phyloP scores from a whole-genome alignment of 331 rosid genomes.

The Phaseolus coccineus region DNA sequence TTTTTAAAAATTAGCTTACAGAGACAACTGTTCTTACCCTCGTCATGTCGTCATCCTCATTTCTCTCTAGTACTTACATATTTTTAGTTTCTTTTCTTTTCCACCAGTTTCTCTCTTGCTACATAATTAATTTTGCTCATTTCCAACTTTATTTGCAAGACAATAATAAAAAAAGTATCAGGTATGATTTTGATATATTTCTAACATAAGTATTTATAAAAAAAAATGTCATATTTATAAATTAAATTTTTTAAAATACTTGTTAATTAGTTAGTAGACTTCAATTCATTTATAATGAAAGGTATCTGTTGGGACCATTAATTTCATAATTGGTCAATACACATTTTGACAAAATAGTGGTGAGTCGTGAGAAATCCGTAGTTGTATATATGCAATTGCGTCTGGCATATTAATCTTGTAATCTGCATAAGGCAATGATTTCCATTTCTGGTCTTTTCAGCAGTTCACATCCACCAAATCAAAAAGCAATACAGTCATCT shows the following conservation, averaged over 20 bases:
- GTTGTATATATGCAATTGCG: constrained; percentile 7
- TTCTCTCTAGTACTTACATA: neutral
- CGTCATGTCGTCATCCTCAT: neutral
- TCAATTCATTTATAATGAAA: neutral
- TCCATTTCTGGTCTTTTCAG: constrained; percentile 35
- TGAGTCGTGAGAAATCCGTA: constrained; percentile 26
- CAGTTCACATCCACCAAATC: constrained; percentile 46
- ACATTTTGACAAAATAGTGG: neutral
- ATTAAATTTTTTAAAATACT: neutral
- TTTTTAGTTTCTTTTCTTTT: too few relatives aligned
- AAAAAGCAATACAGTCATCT: constrained; percentile 43
- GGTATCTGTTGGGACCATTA: too few relatives aligned
- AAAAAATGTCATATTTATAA: neutral
- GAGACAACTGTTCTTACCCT: too few relatives aligned
- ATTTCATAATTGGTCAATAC: neutral
- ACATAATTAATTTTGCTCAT: neutral
- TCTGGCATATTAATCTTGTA: constrained; percentile 9
- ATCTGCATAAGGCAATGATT: constrained; percentile 21
- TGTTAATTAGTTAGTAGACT: neutral
- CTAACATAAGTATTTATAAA: neutral
- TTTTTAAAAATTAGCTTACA: too few relatives aligned
- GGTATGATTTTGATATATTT: neutral
- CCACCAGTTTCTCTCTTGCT: neutral
- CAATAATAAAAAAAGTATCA: neutral
- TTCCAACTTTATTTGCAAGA: neutral